Evolutionary conservation across 2,329 filamentous ascomycete genomes (phyloP), one percentile per base, ranked within the genome.

Genomic region (Penicillium vulpinum): DNA sequence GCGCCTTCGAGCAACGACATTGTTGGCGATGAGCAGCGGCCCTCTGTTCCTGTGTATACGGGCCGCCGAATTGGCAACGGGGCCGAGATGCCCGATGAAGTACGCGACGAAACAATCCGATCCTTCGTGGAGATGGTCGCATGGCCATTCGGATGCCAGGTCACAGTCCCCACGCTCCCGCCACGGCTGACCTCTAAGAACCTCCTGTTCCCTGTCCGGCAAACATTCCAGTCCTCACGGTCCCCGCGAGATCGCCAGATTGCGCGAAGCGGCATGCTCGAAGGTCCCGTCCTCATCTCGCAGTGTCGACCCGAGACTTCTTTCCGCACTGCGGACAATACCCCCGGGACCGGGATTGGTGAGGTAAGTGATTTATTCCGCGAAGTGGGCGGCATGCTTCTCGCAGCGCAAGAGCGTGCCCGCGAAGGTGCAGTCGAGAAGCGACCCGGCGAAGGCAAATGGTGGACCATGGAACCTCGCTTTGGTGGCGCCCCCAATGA

Each of bases 351-450:
- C 11, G 74, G 72, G 5, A 61, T 71, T 46, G 72, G 66, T 31
- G 77, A 77, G 57, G 67, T 77, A 16, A 77, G 85, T 49, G 84
- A 87, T 65, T 62, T 82, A 9, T 76, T 85, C 58, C 78, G 84
- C 52, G 85, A 88, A 63, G 70, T 85, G 4, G 84, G 82, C 5
- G 81, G 78, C 2, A 73, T 86, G 70, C 72, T 88, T 15, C 74
- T 84, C 21, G 67, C 85, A 2, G 85, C 85, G 1, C 83, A 87
- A 67, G 84, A 87, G 68, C 78, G 85, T 36, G 77, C 77, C n/a
- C 77, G 84, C 50, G 78, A 87, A 64, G 84, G 83, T 0, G 75
- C 72, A 51, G 65, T 65, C 2, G 82, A 85, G 62, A 67, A 71
- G 47, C 77, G 72, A 50, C 77, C 81, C 4, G 82, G 83, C 1